Conservation (phyloP, 163 green algal species). For the Chloromonas sp. region DNA sequence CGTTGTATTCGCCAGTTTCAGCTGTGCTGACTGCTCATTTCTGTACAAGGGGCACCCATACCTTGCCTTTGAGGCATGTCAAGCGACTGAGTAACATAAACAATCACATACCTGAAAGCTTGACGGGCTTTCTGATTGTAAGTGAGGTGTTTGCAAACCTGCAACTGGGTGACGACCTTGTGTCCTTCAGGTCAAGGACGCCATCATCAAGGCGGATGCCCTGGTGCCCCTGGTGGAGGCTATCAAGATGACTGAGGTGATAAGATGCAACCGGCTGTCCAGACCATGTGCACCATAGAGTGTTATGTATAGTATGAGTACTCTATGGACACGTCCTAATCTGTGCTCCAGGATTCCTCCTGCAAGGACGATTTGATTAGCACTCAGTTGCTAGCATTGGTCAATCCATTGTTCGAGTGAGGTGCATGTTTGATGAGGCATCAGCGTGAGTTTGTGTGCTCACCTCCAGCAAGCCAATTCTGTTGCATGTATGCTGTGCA, state of each 20-base stretch:
- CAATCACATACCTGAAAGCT: too few relatives aligned
- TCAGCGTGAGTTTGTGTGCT: too few relatives aligned
- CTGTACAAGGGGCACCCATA: too few relatives aligned
- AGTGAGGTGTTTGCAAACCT: not conserved
- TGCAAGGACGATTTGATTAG: not conserved
- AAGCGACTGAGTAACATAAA: too few relatives aligned
- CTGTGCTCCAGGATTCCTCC: not conserved
- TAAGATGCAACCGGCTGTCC: not conserved
- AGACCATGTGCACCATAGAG: not conserved
- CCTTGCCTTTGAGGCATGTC: too few relatives aligned
- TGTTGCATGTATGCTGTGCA: not conserved
- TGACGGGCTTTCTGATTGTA: not conserved
- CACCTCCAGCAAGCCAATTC: not conserved
- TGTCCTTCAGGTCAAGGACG: not conserved
- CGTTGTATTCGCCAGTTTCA: not conserved
- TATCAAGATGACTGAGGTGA: conserved; percentile 3
- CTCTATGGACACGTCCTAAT: not conserved
- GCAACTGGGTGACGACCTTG: not conserved
- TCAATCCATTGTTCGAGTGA: not conserved
- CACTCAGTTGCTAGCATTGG: not conserved
- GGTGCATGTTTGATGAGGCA: too few relatives aligned
- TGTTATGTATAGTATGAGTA: conserved; percentile 7
- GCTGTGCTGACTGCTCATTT: not conserved
- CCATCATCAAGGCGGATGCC: not conserved
- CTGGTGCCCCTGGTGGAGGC: conserved; percentile 16